Base-by-base conservation (phyloP, 2,329 filamentous ascomycete genomes). In the Cyphellophora attinorum region DNA sequence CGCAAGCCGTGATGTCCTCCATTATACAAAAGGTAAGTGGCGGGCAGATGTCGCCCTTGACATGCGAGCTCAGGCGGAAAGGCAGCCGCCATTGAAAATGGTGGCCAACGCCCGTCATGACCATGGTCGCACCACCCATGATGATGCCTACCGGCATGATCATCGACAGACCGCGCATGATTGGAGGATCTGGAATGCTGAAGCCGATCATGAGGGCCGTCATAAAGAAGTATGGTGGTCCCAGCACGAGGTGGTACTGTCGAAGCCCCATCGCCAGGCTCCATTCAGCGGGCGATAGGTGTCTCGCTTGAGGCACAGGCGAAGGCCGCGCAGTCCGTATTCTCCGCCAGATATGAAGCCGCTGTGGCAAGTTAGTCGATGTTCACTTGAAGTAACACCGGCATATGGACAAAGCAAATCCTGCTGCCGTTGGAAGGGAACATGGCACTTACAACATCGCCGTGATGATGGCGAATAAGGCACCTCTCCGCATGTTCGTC, bases 1-100 rank as follows among this genome's bases (percentile, higher is more conserved):
- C 78, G 19, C 81, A 77, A 4, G 72, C 76, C 11, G 79, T 68
- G 12, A 79, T 67, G 46, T 81, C 77, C 54, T 81, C 78, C 18
- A 81, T 70, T 18, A 81, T 64, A 30, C 75, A 77, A 45, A 79
- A 77, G 2, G 71, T 64, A 3, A 74, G 67, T 0, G 77, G 77
- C 2, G 71, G 66, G 42, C 79, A 70, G 5, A 56, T 59, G 5
- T 64, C 64, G 13, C 75, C 75, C 48, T 74, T 76, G 1, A 67
- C 65, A 0, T 74, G 72, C 2, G 76, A 80, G 35, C 73, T 78
- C 40, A 81, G 72, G 29, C 73, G 68, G 48, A 74, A 77, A 18
- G 38, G 28, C 34, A 43, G 25, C 19, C 34, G 39, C 40, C 42
- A 43, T 12, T 33, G 18, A 14, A 29, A 35, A 11, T 40, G 37